Evolutionary conservation across 2,329 filamentous ascomycete genomes (phyloP), one percentile per base, ranked within the genome.

Genomic region (Neofusicoccum umdonicola): DNA sequence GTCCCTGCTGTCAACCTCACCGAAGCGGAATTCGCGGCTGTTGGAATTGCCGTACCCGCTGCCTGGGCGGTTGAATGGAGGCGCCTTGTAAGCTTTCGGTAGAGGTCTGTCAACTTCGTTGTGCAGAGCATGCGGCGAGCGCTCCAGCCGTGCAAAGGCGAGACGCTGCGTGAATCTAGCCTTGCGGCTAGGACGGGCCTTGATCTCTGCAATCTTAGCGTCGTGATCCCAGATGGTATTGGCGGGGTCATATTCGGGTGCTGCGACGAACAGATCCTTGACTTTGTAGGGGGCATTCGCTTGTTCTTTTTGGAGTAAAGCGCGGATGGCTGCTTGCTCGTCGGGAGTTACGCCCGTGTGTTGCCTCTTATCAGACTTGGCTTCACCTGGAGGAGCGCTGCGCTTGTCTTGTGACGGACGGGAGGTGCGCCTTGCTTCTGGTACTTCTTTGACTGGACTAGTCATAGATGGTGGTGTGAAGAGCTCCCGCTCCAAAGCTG

Each of bases 141-240:
- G 63, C 17, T 60, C 54, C 2, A 3, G 37, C 4, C 54, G 45
- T 3, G 47, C 54, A 44, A 54, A 57, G 11, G 37, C 19, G 12
- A 65, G 47, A 9, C 19, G 39, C 6, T 52, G 15, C 3, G 13
- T 17, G 15, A 64, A 39, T 27, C 56, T 39, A 1, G 22, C 54
- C 22, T 65, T 65, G 37, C 63, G 54, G 39, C 27, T 61, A 9
- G 63, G 63, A 6, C 63, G 63, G 0, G 47, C 45, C 7, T 61
- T 61, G 47, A 65, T 65, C 22, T 61, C 56, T 4, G 47, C 56
- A 4, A 60, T 65, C 13, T 65, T 65, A 11, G 62, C 62, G 5
- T 64, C 62, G 31, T 35, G 42, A 19, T 62, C 48, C 39, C 47
- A 63, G 12, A 52, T 9, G 4, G 22, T 27, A 6, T 47, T 50